Evolutionary conservation across 108 stramenopile genomes (phyloP), one percentile per base, ranked within the genome.

Genomic region (Stephanodiscus minutulus): DNA sequence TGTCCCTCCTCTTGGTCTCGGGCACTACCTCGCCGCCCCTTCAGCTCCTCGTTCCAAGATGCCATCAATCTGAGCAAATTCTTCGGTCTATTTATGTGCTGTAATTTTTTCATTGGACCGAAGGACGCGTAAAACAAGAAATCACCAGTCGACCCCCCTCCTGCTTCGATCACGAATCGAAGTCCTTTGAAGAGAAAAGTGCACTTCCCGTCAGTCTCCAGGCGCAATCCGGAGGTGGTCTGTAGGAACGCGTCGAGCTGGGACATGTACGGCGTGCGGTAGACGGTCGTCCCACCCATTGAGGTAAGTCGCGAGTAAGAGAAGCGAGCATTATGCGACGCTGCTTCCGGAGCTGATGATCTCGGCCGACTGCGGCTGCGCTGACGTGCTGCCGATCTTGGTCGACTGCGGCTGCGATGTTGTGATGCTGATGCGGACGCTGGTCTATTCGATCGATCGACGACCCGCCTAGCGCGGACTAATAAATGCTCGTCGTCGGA

Each of bases 261-360:
- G 50, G 70, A 64, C 77, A 78, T 78, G 57, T 72, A 52, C 12
- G 70, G 59, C n/a, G 70, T 66, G 27, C 27, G 21, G 25, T 72
- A 72, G 27, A 78, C 37, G 64, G 77, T 78, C 15, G 60, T 78
- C 5, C 77, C 77, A 10, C 76, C 76, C 31, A 77, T 33, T 27
- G 76, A 77, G 58, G 76, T 25, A 18, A 68, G 76, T 15, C 70
- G 63, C 4, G 67, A 74, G 33, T 36, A 31, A 22, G 59, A 60
- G 33, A 60, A 54, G 10, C 53, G 53, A 24, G 21, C 20, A 22
- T 18, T 48, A 33, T 4, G 39, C 39, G 7, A 9, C 9, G 39
- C 1, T 9, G 39, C 10, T 12, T 41, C 39, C 39, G 11, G 39
- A 9, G 39, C 39, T 11, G 39, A 41, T 21, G 50, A 52, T 52